Conservation (phyloP, 2,329 filamentous ascomycete species). For the Decorospora gaudefroyi region DNA sequence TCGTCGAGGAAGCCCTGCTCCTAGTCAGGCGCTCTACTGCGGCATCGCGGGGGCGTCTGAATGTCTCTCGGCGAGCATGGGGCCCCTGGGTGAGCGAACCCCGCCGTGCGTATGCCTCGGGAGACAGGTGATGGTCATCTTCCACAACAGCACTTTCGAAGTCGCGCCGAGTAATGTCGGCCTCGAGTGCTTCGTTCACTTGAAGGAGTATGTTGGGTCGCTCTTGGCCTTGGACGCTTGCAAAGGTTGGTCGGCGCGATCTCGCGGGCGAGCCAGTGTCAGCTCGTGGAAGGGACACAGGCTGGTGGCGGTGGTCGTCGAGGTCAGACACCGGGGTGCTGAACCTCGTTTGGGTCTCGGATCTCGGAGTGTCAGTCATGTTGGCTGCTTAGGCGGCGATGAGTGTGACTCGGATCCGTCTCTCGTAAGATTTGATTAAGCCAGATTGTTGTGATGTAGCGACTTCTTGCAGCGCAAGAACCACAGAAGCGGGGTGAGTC, state of each 20-base stretch:
- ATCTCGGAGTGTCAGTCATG: constrained; percentile 63
- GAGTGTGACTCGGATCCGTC: constrained; percentile 30
- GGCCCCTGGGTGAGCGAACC: constrained; percentile 52
- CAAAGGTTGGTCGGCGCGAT: constrained; percentile 71
- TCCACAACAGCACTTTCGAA: constrained; percentile 86
- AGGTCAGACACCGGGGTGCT: constrained; percentile 77
- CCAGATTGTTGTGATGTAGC: constrained; percentile 12
- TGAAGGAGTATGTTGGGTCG: constrained; percentile 52
- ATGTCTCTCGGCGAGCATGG: constrained; percentile 50
- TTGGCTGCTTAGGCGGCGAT: constrained; percentile 42
- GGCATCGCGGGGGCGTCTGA: constrained; percentile 49
- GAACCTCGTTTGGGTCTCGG: constrained; percentile 71
- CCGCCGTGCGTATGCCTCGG: constrained; percentile 54
- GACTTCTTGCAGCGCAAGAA: constrained; percentile 41
- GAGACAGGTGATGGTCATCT: constrained; percentile 61
- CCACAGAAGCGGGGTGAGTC: constrained; percentile 51
- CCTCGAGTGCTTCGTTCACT: constrained; percentile 53
- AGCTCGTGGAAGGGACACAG: constrained; percentile 62
- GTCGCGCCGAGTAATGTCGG: constrained; percentile 65
- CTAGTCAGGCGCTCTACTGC: constrained; percentile 42
- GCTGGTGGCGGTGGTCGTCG: constrained; percentile 81
- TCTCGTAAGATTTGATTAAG: constrained; percentile 11
- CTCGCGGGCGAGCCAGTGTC: constrained; percentile 58
- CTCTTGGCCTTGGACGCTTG: constrained; percentile 61
- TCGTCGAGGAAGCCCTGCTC: constrained; percentile 56